phyloP scores from a whole-genome alignment of 306 rosid genomes.

The Cicer pinnatifidum region DNA sequence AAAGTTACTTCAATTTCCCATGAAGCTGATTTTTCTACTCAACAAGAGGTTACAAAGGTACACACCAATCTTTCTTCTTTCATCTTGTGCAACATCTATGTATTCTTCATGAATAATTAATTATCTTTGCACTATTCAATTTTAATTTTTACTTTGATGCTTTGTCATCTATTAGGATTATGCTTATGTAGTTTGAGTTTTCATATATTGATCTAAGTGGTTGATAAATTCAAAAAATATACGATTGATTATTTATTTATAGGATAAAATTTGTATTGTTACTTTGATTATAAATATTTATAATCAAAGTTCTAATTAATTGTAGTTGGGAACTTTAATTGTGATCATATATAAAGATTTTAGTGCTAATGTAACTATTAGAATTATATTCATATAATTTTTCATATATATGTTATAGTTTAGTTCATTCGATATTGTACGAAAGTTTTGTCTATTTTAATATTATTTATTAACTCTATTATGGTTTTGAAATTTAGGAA shows the following conservation, averaged over 20 bases:
- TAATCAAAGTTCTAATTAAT: not conserved
- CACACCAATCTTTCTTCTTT: conserved; percentile 11
- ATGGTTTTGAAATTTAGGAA: conserved; percentile 44
- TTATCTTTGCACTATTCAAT: not conserved
- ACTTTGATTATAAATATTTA: not conserved
- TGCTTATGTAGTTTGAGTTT: conserved; percentile 24
- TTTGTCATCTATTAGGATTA: not conserved
- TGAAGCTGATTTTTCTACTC: conserved; percentile 30
- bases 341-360: no score
- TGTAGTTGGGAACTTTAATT: no score
- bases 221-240: not conserved
- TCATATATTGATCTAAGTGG: not conserved
- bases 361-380: no score
- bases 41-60: conserved; percentile 44
- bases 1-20: conserved; percentile 42
- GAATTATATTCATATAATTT: not conserved
- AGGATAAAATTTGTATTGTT: not conserved
- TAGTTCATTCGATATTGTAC: not conserved
- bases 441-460: not conserved
- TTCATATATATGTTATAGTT: not conserved
- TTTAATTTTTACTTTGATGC: not conserved
- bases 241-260: not conserved
- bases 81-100: not conserved
- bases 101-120: not conserved
- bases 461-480: not conserved